Conservation (phyloP, 129 eudicot genomes). For the Tagetes erecta region DNA sequence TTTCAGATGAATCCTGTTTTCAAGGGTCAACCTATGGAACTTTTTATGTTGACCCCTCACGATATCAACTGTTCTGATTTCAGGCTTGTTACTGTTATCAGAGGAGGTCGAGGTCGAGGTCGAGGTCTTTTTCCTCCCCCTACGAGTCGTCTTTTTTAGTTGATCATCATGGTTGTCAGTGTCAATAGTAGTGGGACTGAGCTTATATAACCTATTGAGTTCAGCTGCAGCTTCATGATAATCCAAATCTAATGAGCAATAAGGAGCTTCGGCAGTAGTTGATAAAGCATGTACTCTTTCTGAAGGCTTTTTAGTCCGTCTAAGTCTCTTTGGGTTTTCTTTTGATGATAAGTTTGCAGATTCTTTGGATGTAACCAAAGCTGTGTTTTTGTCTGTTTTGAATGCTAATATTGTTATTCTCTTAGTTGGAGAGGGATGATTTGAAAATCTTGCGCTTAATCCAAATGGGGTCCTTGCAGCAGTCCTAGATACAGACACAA, state of each 20-base stretch:
- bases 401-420: constrained; percentile 54
- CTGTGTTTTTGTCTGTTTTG: constrained; percentile 56
- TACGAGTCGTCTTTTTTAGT: constrained; percentile 39
- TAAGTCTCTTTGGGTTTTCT: constrained; percentile 57
- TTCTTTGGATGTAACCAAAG: constrained; percentile 62
- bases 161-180: constrained; percentile 36
- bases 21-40: constrained; percentile 66
- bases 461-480: constrained; percentile 74
- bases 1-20: constrained; percentile 69
- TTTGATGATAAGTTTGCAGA: constrained; percentile 53
- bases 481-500: constrained; percentile 87
- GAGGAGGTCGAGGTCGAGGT: background rate
- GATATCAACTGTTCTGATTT: constrained; percentile 29
- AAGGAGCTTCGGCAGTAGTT: constrained; percentile 54
- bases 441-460: constrained; percentile 50
- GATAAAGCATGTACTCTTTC: constrained; percentile 67
- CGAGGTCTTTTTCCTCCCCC: constrained; percentile 46
- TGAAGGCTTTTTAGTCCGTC: constrained; percentile 45
- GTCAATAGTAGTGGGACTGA: constrained; percentile 51
- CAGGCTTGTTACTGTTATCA: constrained; percentile 44
- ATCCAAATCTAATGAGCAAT: constrained; percentile 67
- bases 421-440: constrained; percentile 40
- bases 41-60: constrained; percentile 64
- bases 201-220: constrained; percentile 71
- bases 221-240: constrained; percentile 86